Evolutionary conservation across 2,329 filamentous ascomycete genomes (phyloP), one percentile per base, ranked within the genome.

Genomic region (Lasiodiplodia sp.): DNA sequence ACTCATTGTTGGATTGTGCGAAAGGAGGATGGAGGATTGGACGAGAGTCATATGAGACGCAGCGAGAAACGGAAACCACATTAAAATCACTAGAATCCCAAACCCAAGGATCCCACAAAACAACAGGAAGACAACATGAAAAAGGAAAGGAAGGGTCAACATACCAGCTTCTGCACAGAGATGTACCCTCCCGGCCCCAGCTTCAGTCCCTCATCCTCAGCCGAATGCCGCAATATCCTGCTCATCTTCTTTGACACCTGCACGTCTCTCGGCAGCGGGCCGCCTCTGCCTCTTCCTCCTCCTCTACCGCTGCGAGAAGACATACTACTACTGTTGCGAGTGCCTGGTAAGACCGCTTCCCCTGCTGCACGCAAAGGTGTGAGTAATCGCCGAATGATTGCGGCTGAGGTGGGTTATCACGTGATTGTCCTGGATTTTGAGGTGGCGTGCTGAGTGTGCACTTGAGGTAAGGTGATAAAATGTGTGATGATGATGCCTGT

Each of bases 161-260:
- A 73, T 78, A 88, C 86, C 72, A 89, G 82, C 71, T 89, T 87
- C 37, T 81, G 79, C 37, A 90, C 84, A 72, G 85, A 87, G 28
- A 87, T 84, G 76, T 88, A 91, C 16, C 89, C 89, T 44, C 87
- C 85, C 23, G 81, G 79, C 68, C 86, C 84, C 71, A 91, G 82
- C 71, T 82, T 82, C 67, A 91, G 77, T 1, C 86, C 86, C 78
- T 91, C 88, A 67, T 85, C 82, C 69, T 84, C 82, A 0, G 89
- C 89, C 2, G 86, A 86, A 77, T 91, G 89, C 31, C 89, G 85
- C 37, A 91, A 81, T 1, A 91, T 78, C 78, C 82, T 85, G 70
- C 81, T 83, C n/a, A 86, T 72, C 51, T 83, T 82, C 72, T 83
- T 83, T 8, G 83, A 86, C 3, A 86, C 80, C 55, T 79, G 78